Base-by-base conservation (phyloP, 2,329 filamentous ascomycete genomes). In the Botrytis pseudocinerea region DNA sequence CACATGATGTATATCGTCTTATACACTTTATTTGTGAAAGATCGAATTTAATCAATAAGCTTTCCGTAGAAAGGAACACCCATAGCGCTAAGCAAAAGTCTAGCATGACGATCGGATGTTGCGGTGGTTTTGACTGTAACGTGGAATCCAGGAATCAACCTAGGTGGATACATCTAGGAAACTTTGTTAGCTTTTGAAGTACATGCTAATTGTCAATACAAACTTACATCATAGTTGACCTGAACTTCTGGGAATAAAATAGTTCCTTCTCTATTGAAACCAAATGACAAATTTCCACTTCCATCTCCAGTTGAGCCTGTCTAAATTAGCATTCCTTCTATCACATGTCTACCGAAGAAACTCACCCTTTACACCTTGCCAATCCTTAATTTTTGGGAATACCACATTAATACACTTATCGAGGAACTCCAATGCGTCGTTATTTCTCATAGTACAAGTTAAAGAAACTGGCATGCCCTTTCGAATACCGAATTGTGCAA, bases 351-450 rank as follows among this genome's bases (percentile, higher is more conserved):
- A 5, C 38, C 4, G 5, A 38, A 28, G n/a, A 35, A 32, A 54
- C 66, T 65, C 76, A 66, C 90, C 90, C 78, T 88, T 88, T n/a
- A 93, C 85, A 74, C 96, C 96, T 72, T 89, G 89, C 92, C 94
- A 99, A 78, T 99, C 96, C 86, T 98, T 99, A 83, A 99, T 97
- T 80, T 91, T 93, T 57, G 96, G 96, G 81, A 98, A 87, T 9
- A 99, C 95, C 14, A 98, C 86, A 81, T 97, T 94, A 72, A 98
- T 87, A 77, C 94, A 86, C 85, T 97, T 97, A 80, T 95, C 92
- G 62, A 99, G 81, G 82, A 99, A 98, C 82, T 98, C 92, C 76
- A 93, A 93, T 79, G 97, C 96, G 74, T 91, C 88, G 81, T 96
- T 92, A 44, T 93, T 94, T 72, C 87, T 86, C 75, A 99, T 84